Percentiles rank a stretch among this genome's conserved stretches.
phyloP scores from a whole-genome alignment of 2,329 filamentous ascomycete genomes.

The Blastomyces parvus region DNA sequence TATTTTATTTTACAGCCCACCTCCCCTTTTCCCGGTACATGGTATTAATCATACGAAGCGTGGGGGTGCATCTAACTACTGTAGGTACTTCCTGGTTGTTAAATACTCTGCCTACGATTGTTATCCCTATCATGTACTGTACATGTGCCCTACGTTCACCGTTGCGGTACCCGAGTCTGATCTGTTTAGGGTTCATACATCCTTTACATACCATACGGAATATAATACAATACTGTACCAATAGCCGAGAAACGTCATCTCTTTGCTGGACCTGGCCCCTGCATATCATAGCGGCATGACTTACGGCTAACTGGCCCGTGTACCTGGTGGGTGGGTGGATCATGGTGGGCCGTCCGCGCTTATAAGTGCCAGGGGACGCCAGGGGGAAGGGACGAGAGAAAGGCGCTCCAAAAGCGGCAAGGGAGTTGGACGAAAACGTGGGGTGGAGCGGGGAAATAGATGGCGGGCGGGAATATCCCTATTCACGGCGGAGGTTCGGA shows the following conservation, averaged over 20 bases:
- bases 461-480: conserved; percentile 12
- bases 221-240: conserved; percentile 2
- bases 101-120: background rate
- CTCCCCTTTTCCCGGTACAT: background rate
- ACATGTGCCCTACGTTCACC: background rate
- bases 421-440: conserved; percentile 18
- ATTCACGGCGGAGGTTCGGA: conserved; percentile 10
- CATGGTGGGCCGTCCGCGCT: conserved; percentile 1
- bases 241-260: background rate
- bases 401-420: conserved; percentile 20
- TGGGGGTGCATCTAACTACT: background rate
- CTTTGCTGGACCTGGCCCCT: background rate
- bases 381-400: background rate
- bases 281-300: background rate
- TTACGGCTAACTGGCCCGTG: conserved; percentile 1
- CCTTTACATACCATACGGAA: background rate
- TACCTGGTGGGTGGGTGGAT: conserved; percentile 2
- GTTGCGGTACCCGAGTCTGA: background rate
- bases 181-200: background rate
- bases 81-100: background rate
- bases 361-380: background rate
- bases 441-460: conserved; percentile 21
- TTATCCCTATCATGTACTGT: background rate
- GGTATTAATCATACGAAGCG: background rate
- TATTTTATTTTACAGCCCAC: background rate